Base-by-base conservation (phyloP, 1,284 basidiomycete genomes). In the Peniophora sp. region DNA sequence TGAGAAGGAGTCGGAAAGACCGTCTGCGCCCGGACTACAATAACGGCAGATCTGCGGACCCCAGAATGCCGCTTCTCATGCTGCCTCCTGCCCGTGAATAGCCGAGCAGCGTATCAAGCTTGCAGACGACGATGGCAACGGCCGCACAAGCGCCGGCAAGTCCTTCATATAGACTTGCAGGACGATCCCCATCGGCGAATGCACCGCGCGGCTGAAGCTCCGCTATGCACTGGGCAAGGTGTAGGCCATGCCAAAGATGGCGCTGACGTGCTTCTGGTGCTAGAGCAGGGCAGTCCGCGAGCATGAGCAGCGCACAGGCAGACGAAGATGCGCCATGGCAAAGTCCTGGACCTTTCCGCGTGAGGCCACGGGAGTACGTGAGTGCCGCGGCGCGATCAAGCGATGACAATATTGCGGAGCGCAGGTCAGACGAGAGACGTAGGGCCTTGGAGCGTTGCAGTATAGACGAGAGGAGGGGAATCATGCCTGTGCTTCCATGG, bases 251-350 rank as follows among this genome's bases (percentile, higher is more conserved):
- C 52, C 24, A 51, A 48, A 44, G 42, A 37, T 12, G 36, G 12
- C 47, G 39, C 41, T 36, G 47, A 36, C 43, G 39, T 14, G 41
- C 18, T 23, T 41, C 37, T 44, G 35, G 15, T 27, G 45, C 34
- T 49, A 32, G 27, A 49, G 9, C 54, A 42, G 32, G 59, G 55
- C 18, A 61, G 56, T 20, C 50, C 56, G 48, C 73, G 69, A 48
- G 75, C 70, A 73, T 68, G 23, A 81, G 67, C 8, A 80, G 68
- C 2, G 76, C 72, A 52, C 71, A 79, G 9, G 79, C 70, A 35
- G 64, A 73, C 3, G 78, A 78, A 11, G 68, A 73, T 8, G 76
- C 69, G 5, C 79, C 79, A 57, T 82, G 78, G 57, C 79, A 82
- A 14, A 81, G 64, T 0, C 79, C 78, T 15, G 79, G 61, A 20